Evolutionary conservation across 2,329 filamentous ascomycete genomes (phyloP).

Genomic region (Pseudogymnoascus sp.): DNA sequence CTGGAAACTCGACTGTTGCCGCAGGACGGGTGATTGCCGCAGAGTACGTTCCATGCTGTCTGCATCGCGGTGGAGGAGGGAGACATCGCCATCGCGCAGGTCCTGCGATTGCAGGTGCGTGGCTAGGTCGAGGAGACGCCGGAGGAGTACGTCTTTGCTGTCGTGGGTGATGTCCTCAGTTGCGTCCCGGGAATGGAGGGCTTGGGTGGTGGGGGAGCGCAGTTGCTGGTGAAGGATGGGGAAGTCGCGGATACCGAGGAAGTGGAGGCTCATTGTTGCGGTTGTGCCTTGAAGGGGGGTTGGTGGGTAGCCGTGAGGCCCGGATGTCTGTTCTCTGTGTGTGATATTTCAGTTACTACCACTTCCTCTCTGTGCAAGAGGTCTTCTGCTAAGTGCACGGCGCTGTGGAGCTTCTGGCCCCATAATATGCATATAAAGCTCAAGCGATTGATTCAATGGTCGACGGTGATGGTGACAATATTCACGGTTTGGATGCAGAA

Average conservation of each 20-base stretch:
- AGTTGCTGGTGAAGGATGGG: constrained; percentile 24
- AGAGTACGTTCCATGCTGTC: constrained; percentile 32
- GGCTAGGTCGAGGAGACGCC: constrained; percentile 31
- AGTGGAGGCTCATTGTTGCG: constrained; percentile 23
- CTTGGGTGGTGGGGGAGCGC: constrained; percentile 14
- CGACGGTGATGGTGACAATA: not conserved
- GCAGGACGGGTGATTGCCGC: constrained; percentile 10
- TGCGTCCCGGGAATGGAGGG: constrained; percentile 15
- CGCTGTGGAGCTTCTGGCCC: not conserved
- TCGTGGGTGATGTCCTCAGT: constrained; percentile 20
- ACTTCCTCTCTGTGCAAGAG: not conserved
- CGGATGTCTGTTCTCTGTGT: not conserved
- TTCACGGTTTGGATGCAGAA: constrained; percentile 3
- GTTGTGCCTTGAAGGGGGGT: not conserved
- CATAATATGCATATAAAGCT: not conserved
- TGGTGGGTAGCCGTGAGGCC: not conserved
- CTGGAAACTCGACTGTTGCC: constrained; percentile 19
- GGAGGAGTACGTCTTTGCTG: constrained; percentile 29
- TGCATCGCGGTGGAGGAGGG: constrained; percentile 31
- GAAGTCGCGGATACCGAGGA: constrained; percentile 23
- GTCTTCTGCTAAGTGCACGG: not conserved
- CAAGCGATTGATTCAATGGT: not conserved
- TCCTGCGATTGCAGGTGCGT: constrained; percentile 24
- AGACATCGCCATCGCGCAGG: constrained; percentile 26
- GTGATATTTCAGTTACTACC: not conserved